These are phyloP conservation scores for Amaranthus palmeri DNA, from an alignment of 148 eudicot species.

Conservation along the genomic window DNA sequence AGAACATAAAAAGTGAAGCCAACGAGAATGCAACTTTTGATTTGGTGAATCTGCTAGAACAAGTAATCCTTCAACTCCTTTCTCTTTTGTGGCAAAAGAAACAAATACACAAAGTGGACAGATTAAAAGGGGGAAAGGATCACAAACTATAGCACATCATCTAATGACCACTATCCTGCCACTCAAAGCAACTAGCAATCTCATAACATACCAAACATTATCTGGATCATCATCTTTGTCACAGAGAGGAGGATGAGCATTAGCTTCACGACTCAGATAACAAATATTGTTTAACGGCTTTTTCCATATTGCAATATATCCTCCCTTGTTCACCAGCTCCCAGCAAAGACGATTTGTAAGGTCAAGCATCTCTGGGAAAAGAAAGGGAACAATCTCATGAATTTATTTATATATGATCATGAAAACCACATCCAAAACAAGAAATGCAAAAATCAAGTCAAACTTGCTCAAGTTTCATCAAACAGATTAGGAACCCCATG, in stretches of 20 bases:
- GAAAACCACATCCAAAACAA: background rate
- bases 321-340: slow-evolving; percentile 89
- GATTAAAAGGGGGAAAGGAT: background rate
- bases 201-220: slow-evolving; percentile 64
- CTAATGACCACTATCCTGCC: too few relatives aligned
- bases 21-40: background rate
- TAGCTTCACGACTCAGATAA: slow-evolving; percentile 66
- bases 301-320: slow-evolving; percentile 97
- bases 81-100: background rate
- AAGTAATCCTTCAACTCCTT: too few relatives aligned
- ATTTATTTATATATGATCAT: background rate
- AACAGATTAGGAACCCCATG: background rate
- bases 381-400: slow-evolving; percentile 4
- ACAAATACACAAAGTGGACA: background rate
- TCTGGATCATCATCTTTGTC: slow-evolving; percentile 80
- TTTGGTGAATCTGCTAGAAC: too few relatives aligned
- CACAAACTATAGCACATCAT: background rate
- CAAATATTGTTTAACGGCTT: slow-evolving; percentile 89
- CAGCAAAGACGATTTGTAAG: slow-evolving; percentile 88
- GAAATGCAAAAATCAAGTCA: slow-evolving; percentile 4
- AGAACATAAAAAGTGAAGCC: background rate
- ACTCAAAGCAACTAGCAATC: background rate
- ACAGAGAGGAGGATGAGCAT: slow-evolving; percentile 71
- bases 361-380: slow-evolving; percentile 69
- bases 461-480: background rate